phyloP scores from a whole-genome alignment of 2,329 filamentous ascomycete species.

The Periconia sp. region DNA sequence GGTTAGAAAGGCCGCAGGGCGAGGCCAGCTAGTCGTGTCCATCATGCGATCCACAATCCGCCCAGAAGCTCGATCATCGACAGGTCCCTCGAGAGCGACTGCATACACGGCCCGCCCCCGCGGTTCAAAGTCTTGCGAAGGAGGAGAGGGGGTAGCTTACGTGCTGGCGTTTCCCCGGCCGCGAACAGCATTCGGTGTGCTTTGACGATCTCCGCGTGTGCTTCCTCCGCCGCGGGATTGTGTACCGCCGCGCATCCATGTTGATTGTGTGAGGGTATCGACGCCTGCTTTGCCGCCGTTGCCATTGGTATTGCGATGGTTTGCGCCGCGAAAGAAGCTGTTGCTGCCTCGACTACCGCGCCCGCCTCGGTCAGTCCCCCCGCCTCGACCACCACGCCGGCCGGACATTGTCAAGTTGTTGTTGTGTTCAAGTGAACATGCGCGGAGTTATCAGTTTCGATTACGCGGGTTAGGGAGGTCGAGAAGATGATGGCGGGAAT shows the following conservation, averaged over 20 bases:
- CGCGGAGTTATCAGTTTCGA: too few species aligned
- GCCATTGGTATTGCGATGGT: conserved; percentile 10
- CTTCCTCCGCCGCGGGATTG: conserved; percentile 8
- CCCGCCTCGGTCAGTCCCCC: conserved; percentile 22
- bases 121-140: background rate
- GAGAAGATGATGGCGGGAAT: too few species aligned
- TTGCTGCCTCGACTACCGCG: conserved; percentile 15
- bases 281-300: too few species aligned
- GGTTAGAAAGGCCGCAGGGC: background rate
- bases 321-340: conserved; percentile 11
- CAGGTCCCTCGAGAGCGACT: background rate
- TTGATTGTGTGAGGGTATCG: background rate
- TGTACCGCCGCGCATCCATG: conserved; percentile 10
- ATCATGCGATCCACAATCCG: background rate
- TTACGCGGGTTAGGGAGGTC: too few species aligned
- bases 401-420: conserved; percentile 35
- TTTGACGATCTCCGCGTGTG: conserved; percentile 11
- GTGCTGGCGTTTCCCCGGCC: conserved; percentile 2
- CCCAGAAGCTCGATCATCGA: background rate
- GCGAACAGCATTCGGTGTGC: background rate
- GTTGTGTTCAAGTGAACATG: too few species aligned
- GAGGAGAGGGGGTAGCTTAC: conserved; percentile 1
- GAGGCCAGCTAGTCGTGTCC: background rate
- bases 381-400: conserved; percentile 30
- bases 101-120: background rate